phyloP scores from a whole-genome alignment of 2,329 filamentous ascomycete species.

The Gaeumannomyces tritici region DNA sequence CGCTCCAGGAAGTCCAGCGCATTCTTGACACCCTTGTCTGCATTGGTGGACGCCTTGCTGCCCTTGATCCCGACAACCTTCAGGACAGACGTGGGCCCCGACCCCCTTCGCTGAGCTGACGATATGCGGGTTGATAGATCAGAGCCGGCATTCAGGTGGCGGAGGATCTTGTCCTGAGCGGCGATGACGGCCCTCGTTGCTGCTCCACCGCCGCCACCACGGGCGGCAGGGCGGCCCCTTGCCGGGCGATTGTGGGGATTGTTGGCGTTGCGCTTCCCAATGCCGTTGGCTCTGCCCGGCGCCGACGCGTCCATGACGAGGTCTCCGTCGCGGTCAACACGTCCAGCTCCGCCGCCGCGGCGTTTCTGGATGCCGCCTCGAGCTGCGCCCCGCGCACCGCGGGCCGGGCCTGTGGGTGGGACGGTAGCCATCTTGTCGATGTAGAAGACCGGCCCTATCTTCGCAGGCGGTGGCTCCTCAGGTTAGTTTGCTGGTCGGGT shows the following conservation, averaged over 20 bases:
- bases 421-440: slow-evolving; percentile 9
- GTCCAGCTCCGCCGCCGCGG: slow-evolving; percentile 22
- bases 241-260: neutral
- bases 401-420: slow-evolving; percentile 17
- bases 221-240: neutral
- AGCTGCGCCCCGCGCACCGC: slow-evolving; percentile 11
- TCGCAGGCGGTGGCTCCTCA: neutral
- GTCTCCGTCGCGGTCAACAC: slow-evolving; percentile 46
- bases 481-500: neutral
- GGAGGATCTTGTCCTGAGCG: slow-evolving; percentile 12
- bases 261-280: slow-evolving; percentile 1
- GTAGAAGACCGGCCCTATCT: neutral
- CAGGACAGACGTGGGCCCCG: slow-evolving; percentile 25
- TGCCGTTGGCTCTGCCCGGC: slow-evolving; percentile 5
- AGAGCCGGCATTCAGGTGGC: slow-evolving; percentile 20
- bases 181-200: neutral
- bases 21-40: slow-evolving; percentile 56
- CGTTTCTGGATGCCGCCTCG: slow-evolving; percentile 42
- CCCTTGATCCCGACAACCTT: slow-evolving; percentile 53
- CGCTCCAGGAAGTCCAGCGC: slow-evolving; percentile 62
- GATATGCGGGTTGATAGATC: slow-evolving; percentile 13
- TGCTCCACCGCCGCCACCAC: neutral
- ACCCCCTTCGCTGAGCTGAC: slow-evolving; percentile 12
- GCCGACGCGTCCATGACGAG: slow-evolving; percentile 43
- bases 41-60: slow-evolving; percentile 58